phyloP scores from a whole-genome alignment of 2,329 filamentous ascomycete species.

The Xylaria sp. region DNA sequence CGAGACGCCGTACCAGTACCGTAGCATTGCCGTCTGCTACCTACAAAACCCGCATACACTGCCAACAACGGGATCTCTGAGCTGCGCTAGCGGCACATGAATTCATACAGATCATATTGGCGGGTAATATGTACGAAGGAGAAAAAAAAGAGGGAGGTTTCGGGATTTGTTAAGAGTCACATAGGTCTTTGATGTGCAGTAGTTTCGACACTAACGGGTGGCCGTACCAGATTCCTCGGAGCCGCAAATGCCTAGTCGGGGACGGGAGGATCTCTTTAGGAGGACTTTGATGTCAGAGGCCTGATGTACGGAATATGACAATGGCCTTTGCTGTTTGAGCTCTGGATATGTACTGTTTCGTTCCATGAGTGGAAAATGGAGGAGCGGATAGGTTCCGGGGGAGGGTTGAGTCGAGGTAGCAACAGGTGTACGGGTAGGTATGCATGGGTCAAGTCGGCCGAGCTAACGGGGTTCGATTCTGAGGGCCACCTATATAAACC shows the following conservation, averaged over 20 bases:
- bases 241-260: too few relatives aligned
- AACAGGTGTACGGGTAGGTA: background rate
- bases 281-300: background rate
- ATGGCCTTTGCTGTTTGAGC: background rate
- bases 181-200: background rate
- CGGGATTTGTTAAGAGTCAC: background rate
- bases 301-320: background rate
- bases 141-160: background rate
- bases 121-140: background rate
- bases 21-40: too few relatives aligned
- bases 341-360: background rate
- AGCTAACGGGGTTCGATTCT: too few relatives aligned
- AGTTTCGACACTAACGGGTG: background rate
- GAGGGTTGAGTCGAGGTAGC: background rate
- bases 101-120: background rate
- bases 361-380: background rate
- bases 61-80: background rate
- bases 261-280: background rate
- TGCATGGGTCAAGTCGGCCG: background rate
- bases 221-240: background rate
- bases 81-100: background rate
- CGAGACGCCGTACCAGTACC: too few relatives aligned
- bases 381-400: background rate
- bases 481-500: too few relatives aligned
- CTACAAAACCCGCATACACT: too few relatives aligned